Evolutionary conservation across 805 yeast species (phyloP).

Genomic region (Candida xyloterini): DNA sequence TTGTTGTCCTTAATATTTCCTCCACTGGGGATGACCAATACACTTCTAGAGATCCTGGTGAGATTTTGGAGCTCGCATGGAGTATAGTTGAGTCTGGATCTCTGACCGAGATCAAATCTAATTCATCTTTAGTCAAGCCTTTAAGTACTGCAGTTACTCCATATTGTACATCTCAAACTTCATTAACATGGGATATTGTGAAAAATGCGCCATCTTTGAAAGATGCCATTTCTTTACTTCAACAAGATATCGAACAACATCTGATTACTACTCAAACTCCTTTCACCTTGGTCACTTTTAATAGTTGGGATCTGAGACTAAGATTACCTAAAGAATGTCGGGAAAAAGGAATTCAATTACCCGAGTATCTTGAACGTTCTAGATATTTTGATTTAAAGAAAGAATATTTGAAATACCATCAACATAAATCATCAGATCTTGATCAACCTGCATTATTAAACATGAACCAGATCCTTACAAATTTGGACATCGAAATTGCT

Average conservation of each 20-base stretch:
- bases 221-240: conserved; percentile 59
- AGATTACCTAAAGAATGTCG: conserved; percentile 78
- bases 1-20: conserved; percentile 58
- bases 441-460: conserved; percentile 19
- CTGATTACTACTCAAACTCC: conserved; percentile 42
- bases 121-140: conserved; percentile 55
- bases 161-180: conserved; percentile 47
- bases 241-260: conserved; percentile 44
- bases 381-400: conserved; percentile 69
- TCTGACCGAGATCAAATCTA: conserved; percentile 41
- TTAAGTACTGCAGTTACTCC: conserved; percentile 65
- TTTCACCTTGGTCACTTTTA: conserved; percentile 64
- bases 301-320: conserved; percentile 69
- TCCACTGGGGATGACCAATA: conserved; percentile 68
- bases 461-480: conserved; percentile 20
- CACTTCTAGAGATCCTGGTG: conserved; percentile 64
- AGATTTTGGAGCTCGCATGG: conserved; percentile 69
- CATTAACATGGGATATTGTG: conserved; percentile 60
- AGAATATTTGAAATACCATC: conserved; percentile 73
- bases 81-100: conserved; percentile 52
- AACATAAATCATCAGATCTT: conserved; percentile 52
- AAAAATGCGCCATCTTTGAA: conserved; percentile 56
- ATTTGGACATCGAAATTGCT: conserved; percentile 22
- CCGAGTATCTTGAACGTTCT: conserved; percentile 73
- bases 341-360: conserved; percentile 68